phyloP scores from a whole-genome alignment of 2,329 filamentous ascomycete genomes.

The Cladosporium colombiae region DNA sequence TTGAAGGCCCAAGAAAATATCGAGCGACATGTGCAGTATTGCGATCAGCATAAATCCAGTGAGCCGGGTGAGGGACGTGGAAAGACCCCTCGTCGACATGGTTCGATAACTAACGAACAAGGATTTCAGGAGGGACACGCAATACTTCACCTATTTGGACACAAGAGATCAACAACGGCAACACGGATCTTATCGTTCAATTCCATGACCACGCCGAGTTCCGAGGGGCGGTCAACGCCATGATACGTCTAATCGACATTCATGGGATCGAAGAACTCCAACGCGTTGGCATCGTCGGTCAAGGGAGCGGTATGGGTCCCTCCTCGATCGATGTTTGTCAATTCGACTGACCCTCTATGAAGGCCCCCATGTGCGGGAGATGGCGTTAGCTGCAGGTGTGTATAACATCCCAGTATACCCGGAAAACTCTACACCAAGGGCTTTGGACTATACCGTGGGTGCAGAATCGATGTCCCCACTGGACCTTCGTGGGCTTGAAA shows the following conservation, averaged over 20 bases:
- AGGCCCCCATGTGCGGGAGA: neutral
- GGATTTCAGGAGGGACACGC: neutral
- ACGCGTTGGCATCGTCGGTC: slow-evolving; percentile 11
- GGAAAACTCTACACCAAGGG: neutral
- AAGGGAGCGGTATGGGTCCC: slow-evolving; percentile 3
- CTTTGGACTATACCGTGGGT: neutral
- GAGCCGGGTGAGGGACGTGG: slow-evolving; percentile 7
- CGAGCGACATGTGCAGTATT: slow-evolving; percentile 9
- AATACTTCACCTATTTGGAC: slow-evolving; percentile 7
- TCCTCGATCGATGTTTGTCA: neutral
- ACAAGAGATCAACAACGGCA: slow-evolving; percentile 12
- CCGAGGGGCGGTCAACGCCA: slow-evolving; percentile 3
- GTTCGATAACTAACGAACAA: neutral
- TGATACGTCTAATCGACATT: slow-evolving; percentile 7
- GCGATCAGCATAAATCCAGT: slow-evolving; percentile 2
- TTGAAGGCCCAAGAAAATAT: slow-evolving; percentile 3
- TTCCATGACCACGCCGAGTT: slow-evolving; percentile 8
- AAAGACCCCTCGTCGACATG: neutral
- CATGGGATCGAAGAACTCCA: slow-evolving; percentile 4
- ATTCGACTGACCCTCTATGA: neutral
- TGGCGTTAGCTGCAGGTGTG: slow-evolving; percentile 1
- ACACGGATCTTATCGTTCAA: slow-evolving; percentile 5
- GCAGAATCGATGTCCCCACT: neutral
- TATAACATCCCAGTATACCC: slow-evolving; percentile 10
- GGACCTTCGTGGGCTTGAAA: slow-evolving; percentile 4